Percentiles rank a stretch among this genome's conserved stretches.
Conservation (phyloP, 495 filamentous ascomycete genomes). For the Tricharina praecox region DNA sequence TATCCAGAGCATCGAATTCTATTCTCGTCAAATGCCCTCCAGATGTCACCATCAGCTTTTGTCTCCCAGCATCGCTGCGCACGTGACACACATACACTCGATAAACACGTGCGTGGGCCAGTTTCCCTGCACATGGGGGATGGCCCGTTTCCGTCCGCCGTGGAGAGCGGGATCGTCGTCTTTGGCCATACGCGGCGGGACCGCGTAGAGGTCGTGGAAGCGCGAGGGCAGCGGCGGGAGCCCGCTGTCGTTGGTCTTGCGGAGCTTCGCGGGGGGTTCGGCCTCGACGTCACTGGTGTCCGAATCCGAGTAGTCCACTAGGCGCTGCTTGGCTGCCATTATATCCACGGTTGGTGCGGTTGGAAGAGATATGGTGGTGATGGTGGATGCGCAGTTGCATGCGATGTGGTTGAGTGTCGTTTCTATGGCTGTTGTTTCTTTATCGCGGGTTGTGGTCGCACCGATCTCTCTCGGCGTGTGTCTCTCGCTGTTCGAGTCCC, state of each 20-base stretch:
- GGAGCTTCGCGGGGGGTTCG: constrained; percentile 9
- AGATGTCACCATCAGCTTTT: constrained; percentile 6
- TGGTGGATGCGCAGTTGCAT: too few species aligned
- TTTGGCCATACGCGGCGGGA: constrained; percentile 51
- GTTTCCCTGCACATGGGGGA: constrained; percentile 71
- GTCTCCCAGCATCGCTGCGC: neutral
- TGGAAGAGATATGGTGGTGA: too few species aligned
- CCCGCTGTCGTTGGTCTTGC: constrained; percentile 12
- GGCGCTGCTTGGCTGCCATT: constrained; percentile 3
- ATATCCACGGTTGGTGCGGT: neutral
- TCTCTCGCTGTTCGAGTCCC: too few species aligned
- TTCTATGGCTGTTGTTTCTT: too few species aligned
- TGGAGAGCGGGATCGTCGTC: constrained; percentile 71
- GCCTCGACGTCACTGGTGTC: constrained; percentile 35
- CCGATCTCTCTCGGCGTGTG: too few species aligned
- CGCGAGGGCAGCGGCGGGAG: constrained; percentile 64
- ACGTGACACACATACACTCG: constrained; percentile 76
- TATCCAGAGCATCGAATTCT: constrained; percentile 38
- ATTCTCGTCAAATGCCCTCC: constrained; percentile 52
- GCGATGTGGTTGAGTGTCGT: too few species aligned
- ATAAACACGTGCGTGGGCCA: constrained; percentile 90
- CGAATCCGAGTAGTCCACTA: constrained; percentile 63
- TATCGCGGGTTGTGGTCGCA: too few species aligned
- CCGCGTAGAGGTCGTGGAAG: constrained; percentile 87
- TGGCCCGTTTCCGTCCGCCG: constrained; percentile 60